Base-by-base conservation (phyloP, 192 early-diverging fungal genomes). In the Phycomyces nitens region DNA sequence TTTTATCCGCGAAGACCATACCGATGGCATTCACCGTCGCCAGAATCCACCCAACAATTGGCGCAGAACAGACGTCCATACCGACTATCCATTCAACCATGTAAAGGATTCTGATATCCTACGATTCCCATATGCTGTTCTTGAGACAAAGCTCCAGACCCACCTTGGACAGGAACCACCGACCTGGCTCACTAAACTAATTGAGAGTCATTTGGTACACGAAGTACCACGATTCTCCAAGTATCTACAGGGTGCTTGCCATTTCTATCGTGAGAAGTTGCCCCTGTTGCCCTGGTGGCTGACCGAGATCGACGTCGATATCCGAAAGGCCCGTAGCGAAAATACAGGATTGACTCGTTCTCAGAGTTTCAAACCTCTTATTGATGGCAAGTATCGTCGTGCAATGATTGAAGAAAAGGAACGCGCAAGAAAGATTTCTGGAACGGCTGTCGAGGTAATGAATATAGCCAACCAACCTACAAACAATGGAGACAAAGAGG, bases 71-170 rank as follows among this genome's bases (percentile, higher is more conserved):
- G 95, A 99, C 73, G 86, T 90, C 50, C 84, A 83, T 39, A 81
- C 88, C 23, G 84, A 89, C 62, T 86, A 84, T 57, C 88, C 91
- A 2, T 96, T 96, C 72, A 73, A 86, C 42, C 78, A 98, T 57
- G 72, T 95, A 29, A 71, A 80, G 9, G 80, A 82, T 18, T 79
- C 79, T 16, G 97, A 99, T 42, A 86, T 92, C 53, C 79, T 82
- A 39, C 82, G 85, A 51, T 99, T 99, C 82, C 96, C 96, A 38
- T 98, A 96, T 66, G 96, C 97, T 43, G 81, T 99, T 7, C 79
- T 99, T 14, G 97, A 95, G 59, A 82, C 92, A 49, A 95, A 94
- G 73, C 66, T 94, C 29, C 87, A 94, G 64, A 83, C 84, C 15
- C 79, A 87, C 43, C 71, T 80, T 38, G 87, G 86, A 24, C 79